Evolutionary conservation across 2,329 filamentous ascomycete genomes (phyloP).

Genomic region (Penicillium sp.): DNA sequence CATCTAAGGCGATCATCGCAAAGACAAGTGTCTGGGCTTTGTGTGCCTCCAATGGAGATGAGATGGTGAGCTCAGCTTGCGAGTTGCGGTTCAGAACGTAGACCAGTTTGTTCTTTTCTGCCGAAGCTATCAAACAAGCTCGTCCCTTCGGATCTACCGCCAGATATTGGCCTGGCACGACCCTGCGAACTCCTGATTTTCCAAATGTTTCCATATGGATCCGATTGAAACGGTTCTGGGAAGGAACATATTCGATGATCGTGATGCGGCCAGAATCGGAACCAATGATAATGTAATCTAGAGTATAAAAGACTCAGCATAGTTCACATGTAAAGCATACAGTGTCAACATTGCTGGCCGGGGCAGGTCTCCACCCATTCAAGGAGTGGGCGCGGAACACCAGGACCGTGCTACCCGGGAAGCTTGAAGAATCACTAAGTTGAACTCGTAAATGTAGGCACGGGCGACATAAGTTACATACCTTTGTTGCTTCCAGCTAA

Average conservation of each 20-base stretch:
- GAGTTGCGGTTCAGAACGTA: conserved; percentile 96
- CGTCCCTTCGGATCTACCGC: conserved; percentile 92
- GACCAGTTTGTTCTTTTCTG: conserved; percentile 99
- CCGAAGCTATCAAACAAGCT: conserved; percentile 86
- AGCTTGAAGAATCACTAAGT: conserved; percentile 66
- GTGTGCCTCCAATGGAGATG: conserved; percentile 92
- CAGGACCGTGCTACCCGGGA: conserved; percentile 49
- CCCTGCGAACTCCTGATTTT: conserved; percentile 88
- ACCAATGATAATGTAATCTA: conserved; percentile 92
- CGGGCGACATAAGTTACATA: conserved; percentile 48
- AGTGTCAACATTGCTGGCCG: conserved; percentile 31
- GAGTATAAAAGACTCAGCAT: conserved; percentile 40
- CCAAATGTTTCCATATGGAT: conserved; percentile 96
- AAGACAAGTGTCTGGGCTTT: conserved; percentile 88
- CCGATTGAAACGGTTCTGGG: conserved; percentile 79
- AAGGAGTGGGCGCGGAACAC: conserved; percentile 27
- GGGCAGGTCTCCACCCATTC: conserved; percentile 30
- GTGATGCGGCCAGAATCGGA: conserved; percentile 94
- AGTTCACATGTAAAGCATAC: conserved; percentile 27
- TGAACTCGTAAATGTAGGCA: conserved; percentile 41
- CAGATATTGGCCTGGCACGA: conserved; percentile 92
- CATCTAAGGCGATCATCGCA: conserved; percentile 79
- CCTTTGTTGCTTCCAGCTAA: conserved; percentile 93
- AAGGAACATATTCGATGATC: conserved; percentile 83
- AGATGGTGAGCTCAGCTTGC: conserved; percentile 92